Evolutionary conservation across 73 alveolate genomes (phyloP), one percentile per base, ranked within the genome.

Genomic region (Halteria grandinella): DNA sequence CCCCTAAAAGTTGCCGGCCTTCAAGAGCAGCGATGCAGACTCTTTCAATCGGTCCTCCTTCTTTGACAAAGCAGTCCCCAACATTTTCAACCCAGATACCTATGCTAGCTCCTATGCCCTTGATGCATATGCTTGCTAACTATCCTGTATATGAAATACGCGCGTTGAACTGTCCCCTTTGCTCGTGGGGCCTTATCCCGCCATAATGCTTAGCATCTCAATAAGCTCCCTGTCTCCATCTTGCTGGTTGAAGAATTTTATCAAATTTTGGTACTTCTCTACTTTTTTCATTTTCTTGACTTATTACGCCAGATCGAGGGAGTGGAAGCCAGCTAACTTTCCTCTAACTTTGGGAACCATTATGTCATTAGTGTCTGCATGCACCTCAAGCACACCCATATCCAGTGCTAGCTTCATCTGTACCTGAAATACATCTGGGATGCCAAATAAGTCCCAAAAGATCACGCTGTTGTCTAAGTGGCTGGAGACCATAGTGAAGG

Each of bases 391-490:
- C 1, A 71, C 31, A 17, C 54, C 59, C 18, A 27, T 17, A 23
- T 48, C 55, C 23, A 63, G 44, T 12, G 63, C 15, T 17, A 69
- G 39, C 27, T 63, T 69, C 40, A 77, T 11, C 75, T 51, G 18
- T 4, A 72, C 28, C 12, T 36, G 36, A 31, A 44, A 41, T 7
- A 79, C 44, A 37, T 39, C 60, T 20, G 63, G 47, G 18, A 52
- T 33, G 7, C 82, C 86, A 12, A 64, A 47, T 37, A 69, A 69
- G 69, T 79, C 89, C 85, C 91, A 83, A 33, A 91, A 60, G 8
- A 84, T 49, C 43, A 91, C 82, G 25, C 95, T 70, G 58, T 79
- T 87, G 80, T 91, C 97, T 50, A 91, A 55, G 1, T 91, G 85
- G n/a, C 91, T 88, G 27, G 97, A 78, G 7, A 81, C 92, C 47